Evolutionary conservation across 768 basidiomycete genomes (phyloP).

Genomic region (Mycena alexandri): DNA sequence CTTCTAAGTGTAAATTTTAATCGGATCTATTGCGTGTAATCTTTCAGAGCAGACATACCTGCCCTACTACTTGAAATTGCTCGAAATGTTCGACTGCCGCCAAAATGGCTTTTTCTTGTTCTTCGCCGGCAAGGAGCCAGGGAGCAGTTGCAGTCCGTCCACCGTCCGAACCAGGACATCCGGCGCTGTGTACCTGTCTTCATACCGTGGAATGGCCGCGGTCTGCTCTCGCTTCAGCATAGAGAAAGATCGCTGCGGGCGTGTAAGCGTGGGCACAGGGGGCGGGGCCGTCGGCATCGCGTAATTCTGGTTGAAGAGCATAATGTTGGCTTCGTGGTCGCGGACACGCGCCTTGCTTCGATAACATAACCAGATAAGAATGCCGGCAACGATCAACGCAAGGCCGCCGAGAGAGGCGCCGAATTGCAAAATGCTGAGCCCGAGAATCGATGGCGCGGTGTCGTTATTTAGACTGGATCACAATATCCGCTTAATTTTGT

Average conservation of each 20-base stretch:
- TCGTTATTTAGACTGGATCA: no score
- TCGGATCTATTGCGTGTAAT: no score
- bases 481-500: no score
- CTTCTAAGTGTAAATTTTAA: no score
- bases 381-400: neutral
- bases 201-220: slow-evolving; percentile 6
- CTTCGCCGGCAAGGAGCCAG: neutral
- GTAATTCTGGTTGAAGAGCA: neutral
- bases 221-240: slow-evolving; percentile 12
- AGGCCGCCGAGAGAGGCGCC: neutral
- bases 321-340: neutral
- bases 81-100: neutral
- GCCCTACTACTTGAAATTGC: neutral
- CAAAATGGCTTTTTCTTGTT: neutral
- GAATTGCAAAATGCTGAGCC: neutral
- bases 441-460: neutral
- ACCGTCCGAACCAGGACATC: slow-evolving; percentile 8
- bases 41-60: no score
- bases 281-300: neutral
- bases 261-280: neutral
- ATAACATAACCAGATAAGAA: slow-evolving; percentile 1
- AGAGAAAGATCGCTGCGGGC: neutral
- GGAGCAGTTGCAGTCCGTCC: neutral
- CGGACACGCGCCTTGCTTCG: neutral
- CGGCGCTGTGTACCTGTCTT: neutral